Conservation (phyloP, 1,284 basidiomycete species). For the Puccinia horiana region DNA sequence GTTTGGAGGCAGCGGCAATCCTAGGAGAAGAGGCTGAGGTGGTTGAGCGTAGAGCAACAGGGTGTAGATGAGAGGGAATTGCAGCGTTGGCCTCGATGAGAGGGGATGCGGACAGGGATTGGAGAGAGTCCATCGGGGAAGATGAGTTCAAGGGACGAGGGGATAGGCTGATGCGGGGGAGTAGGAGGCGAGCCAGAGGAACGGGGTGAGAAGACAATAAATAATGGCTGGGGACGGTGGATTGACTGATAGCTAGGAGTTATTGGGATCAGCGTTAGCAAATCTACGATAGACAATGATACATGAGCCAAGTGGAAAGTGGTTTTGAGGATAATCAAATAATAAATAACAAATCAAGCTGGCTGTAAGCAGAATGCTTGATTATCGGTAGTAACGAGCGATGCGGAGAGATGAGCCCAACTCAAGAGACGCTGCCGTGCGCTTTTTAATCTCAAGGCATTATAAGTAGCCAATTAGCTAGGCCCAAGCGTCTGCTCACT, state of each 20-base stretch:
- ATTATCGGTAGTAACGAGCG: background rate
- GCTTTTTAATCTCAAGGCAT: background rate
- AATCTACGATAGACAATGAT: slow-evolving; percentile 3
- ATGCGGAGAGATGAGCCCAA: background rate
- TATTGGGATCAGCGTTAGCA: background rate
- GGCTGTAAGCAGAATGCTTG: background rate
- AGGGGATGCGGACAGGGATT: background rate
- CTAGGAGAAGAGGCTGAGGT: slow-evolving; percentile 17
- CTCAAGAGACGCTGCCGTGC: background rate
- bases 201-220: background rate
- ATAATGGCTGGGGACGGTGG: background rate
- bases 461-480: background rate
- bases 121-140: slow-evolving; percentile 1
- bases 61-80: slow-evolving; percentile 43
- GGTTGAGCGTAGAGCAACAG: slow-evolving; percentile 40
- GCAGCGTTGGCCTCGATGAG: slow-evolving; percentile 36
- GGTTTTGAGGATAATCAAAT: background rate
- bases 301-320: background rate
- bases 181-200: slow-evolving; percentile 53
- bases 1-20: slow-evolving; percentile 22
- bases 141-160: background rate
- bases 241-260: too few relatives aligned
- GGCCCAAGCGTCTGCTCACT: background rate
- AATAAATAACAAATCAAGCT: background rate
- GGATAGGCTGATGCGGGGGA: slow-evolving; percentile 54